These are phyloP conservation scores for Tetrahymena thermophila DNA, from an alignment of 73 alveolate genomes.

Conservation along the genomic window DNA sequence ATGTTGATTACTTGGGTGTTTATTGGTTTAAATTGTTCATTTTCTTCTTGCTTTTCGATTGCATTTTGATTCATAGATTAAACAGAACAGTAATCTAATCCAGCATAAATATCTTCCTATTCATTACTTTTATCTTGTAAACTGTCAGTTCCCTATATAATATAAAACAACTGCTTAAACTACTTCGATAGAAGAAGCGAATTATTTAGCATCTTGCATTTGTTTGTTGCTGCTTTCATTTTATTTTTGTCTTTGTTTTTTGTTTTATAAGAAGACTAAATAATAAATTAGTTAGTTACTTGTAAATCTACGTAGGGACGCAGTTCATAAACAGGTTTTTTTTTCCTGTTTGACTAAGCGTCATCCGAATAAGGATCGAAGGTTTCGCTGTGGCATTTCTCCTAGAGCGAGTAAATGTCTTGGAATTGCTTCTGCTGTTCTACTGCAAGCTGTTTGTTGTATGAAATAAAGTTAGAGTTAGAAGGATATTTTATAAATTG, in stretches of 20 bases:
- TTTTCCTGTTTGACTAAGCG: not conserved
- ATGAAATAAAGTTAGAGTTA: not conserved
- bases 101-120: not conserved
- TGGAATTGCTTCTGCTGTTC: not conserved
- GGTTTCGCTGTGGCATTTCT: not conserved
- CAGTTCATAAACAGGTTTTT: not conserved
- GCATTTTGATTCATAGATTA: not conserved
- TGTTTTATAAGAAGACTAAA: not conserved
- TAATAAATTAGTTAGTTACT: not conserved
- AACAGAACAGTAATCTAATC: not conserved
- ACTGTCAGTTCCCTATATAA: not conserved
- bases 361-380: not conserved
- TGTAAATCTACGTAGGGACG: not conserved
- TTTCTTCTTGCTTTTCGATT: not conserved
- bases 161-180: not conserved
- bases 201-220: not conserved
- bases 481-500: not conserved
- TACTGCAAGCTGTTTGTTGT: not conserved
- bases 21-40: not conserved
- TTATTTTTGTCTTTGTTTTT: not conserved
- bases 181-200: not conserved
- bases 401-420: not conserved
- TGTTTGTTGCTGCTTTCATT: not conserved
- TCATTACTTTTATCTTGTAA: not conserved
- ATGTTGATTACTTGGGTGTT: not conserved